A percentile compares a stretch with the other conserved stretches of the same genome.
These are phyloP conservation scores for Annulohypoxylon bovei DNA, from an alignment of 495 filamentous ascomycete genomes.

Conservation along the genomic window DNA sequence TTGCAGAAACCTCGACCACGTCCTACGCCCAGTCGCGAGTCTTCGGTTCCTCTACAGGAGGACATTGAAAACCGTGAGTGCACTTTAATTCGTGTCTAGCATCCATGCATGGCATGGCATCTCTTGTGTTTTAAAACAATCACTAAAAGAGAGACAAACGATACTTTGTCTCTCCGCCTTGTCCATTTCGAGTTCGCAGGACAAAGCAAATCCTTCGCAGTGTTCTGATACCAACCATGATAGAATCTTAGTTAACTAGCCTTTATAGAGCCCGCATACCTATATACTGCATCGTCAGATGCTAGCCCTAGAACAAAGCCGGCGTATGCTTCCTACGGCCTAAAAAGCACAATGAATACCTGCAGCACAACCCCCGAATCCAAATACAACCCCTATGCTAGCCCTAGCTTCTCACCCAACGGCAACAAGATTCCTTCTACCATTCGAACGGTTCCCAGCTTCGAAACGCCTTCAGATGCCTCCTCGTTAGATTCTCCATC, in stretches of 20 bases:
- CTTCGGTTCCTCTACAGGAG: conserved; percentile 45
- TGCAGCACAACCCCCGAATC: conserved; percentile 30
- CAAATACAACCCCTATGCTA: conserved; percentile 28
- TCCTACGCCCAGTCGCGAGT: conserved; percentile 41
- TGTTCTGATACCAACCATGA: background rate
- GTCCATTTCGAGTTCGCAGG: background rate
- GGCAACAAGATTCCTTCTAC: conserved; percentile 49
- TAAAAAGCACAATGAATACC: conserved; percentile 51
- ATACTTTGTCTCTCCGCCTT: conserved; percentile 9
- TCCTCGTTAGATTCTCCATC: conserved; percentile 45
- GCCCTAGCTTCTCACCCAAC: conserved; percentile 25
- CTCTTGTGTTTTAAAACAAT: background rate
- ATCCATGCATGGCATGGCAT: background rate
- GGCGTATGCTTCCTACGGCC: conserved; percentile 48
- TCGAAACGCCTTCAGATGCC: conserved; percentile 51
- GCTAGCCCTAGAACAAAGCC: conserved; percentile 38
- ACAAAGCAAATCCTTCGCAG: conserved; percentile 21
- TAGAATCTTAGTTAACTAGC: conserved; percentile 18
- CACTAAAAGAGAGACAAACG: background rate
- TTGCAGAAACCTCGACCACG: conserved; percentile 48
- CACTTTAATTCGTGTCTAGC: background rate
- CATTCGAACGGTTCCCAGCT: conserved; percentile 59
- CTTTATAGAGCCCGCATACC: conserved; percentile 29
- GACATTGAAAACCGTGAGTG: conserved; percentile 50
- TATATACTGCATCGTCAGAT: conserved; percentile 30